These are phyloP conservation scores for Eustoma russellianum DNA, from an alignment of 257 asterid genomes.

Conservation along the genomic window DNA sequence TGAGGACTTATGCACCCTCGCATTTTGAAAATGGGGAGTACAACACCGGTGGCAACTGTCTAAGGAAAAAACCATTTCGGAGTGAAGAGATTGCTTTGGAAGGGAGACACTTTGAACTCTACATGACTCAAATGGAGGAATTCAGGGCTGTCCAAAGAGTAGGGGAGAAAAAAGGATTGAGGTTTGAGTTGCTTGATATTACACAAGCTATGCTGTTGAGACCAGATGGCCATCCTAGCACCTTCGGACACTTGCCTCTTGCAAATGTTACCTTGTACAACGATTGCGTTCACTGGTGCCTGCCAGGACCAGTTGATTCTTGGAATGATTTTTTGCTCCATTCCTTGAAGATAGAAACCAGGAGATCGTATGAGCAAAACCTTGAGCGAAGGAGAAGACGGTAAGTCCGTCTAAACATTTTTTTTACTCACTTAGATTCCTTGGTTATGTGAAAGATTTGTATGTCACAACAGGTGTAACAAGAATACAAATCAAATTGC, in stretches of 20 bases:
- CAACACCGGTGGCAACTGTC: conserved; percentile 26
- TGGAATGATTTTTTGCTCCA: conserved; percentile 37
- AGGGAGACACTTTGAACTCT: conserved; percentile 11
- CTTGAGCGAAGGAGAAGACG: not conserved
- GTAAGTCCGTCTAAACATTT: too few species aligned
- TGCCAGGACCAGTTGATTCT: conserved; percentile 36
- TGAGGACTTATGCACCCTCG: conserved; percentile 29
- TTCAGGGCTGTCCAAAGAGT: conserved; percentile 16
- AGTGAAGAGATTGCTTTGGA: conserved; percentile 14
- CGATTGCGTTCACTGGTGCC: conserved; percentile 43
- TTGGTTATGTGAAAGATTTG: too few species aligned
- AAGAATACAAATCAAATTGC: too few species aligned
- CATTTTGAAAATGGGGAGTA: conserved; percentile 35
- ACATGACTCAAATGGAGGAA: conserved; percentile 26
- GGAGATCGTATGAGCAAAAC: conserved; percentile 8
- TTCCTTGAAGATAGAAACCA: conserved; percentile 29
- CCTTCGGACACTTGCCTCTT: conserved; percentile 24
- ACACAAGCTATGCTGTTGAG: conserved; percentile 27
- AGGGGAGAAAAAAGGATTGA: conserved; percentile 20
- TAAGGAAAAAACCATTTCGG: conserved; percentile 22
- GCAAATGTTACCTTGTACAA: conserved; percentile 26
- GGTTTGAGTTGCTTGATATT: conserved; percentile 21
- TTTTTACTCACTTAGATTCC: too few species aligned
- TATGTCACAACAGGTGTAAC: too few species aligned
- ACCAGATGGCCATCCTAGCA: conserved; percentile 40